phyloP scores from a whole-genome alignment of 345 rosid species.

The Aethionema arabicum region DNA sequence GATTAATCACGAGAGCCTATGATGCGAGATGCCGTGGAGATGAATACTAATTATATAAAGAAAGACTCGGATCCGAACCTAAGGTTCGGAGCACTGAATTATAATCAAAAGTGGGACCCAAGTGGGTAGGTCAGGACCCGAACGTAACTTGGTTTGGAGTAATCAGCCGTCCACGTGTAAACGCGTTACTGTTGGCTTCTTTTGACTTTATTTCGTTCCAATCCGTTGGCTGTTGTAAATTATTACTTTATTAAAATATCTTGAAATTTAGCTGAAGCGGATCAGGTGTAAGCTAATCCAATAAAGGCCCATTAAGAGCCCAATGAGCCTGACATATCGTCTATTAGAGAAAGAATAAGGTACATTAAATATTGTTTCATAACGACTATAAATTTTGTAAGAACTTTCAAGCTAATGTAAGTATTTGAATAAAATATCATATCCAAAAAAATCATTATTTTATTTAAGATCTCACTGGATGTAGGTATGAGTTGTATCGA shows the following conservation, averaged over 20 bases:
- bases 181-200: conserved; percentile 41
- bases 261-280: conserved; percentile 27
- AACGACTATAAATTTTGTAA: too few species aligned
- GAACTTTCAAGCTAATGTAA: too few species aligned
- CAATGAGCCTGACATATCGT: conserved; percentile 27
- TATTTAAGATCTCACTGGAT: too few species aligned
- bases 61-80: conserved; percentile 21
- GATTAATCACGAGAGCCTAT: conserved; percentile 18
- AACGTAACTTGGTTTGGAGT: conserved; percentile 25
- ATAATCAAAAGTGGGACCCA: conserved; percentile 9
- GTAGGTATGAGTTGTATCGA: too few species aligned
- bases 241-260: conserved; percentile 25
- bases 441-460: too few species aligned
- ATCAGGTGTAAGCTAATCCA: conserved; percentile 37
- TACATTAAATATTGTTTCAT: too few species aligned
- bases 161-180: conserved; percentile 35
- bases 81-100: conserved; percentile 1
- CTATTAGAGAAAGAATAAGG: too few species aligned
- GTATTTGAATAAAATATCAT: too few species aligned
- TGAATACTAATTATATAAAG: conserved; percentile 26
- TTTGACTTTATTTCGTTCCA: conserved; percentile 26
- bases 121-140: conserved; percentile 32
- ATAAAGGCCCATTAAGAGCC: conserved; percentile 1
- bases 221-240: conserved; percentile 28
- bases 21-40: conserved; percentile 11